Conservation (phyloP, 352 stramenopile genomes). For the Globisporangium cederbergense region DNA sequence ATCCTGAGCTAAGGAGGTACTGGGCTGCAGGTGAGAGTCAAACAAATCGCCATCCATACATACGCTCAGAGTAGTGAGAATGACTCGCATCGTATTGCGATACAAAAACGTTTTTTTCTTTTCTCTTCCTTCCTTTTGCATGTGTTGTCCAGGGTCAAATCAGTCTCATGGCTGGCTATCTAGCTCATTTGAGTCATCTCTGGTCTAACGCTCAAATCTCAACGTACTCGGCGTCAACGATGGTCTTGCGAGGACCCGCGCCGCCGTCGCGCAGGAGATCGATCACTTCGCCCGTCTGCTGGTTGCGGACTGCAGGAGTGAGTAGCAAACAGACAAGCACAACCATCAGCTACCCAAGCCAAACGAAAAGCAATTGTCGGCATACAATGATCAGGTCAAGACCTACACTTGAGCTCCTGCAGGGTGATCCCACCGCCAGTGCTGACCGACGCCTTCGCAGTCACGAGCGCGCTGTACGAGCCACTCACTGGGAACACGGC, state of each 20-base stretch:
- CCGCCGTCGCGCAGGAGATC: constrained; percentile 56
- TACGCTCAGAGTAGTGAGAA: not conserved
- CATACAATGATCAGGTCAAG: not conserved
- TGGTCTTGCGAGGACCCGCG: constrained; percentile 38
- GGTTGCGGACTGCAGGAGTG: constrained; percentile 44
- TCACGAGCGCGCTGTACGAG: constrained; percentile 37
- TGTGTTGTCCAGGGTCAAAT: too few relatives aligned
- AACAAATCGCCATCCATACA: too few relatives aligned
- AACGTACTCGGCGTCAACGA: constrained; percentile 76
- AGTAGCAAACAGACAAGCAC: not conserved
- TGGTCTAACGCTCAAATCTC: constrained; percentile 34
- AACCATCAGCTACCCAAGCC: not conserved
- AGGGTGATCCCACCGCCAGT: constrained; percentile 37
- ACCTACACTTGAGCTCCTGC: constrained; percentile 65
- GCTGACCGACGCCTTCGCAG: constrained; percentile 50
- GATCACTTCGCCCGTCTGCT: constrained; percentile 53
- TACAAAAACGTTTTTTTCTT: not conserved
- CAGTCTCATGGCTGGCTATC: too few relatives aligned
- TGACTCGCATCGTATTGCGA: not conserved
- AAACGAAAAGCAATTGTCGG: constrained; percentile 1
- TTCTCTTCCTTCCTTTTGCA: not conserved
- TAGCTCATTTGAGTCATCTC: constrained; percentile 20
- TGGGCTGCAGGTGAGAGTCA: not conserved
- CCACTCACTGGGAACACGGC: constrained; percentile 59
- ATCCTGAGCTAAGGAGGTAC: constrained; percentile 32